A percentile compares a stretch with the other conserved stretches of the same genome.
phyloP scores from a whole-genome alignment of 2,329 filamentous ascomycete species.

The Trichoderma sp. region DNA sequence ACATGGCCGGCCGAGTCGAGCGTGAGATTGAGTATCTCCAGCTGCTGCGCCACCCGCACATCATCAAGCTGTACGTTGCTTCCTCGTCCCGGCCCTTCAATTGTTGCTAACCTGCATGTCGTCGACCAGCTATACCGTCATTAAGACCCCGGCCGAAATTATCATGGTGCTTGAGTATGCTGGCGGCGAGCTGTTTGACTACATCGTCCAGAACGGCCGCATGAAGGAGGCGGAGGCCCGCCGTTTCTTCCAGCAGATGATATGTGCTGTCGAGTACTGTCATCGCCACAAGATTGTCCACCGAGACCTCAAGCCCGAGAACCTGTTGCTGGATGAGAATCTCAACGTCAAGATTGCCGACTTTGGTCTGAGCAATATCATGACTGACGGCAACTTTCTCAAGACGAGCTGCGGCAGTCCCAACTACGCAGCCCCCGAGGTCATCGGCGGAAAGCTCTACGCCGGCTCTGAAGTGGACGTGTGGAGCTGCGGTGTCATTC shows the following conservation, averaged over 20 bases:
- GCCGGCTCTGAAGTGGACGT: conserved; percentile 97
- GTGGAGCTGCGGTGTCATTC: conserved; percentile 93
- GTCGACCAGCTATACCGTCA: conserved; percentile 76
- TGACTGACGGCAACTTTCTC: conserved; percentile 98
- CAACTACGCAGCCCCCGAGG: conserved; percentile 96
- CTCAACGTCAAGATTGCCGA: conserved; percentile 99
- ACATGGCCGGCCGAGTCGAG: conserved; percentile 97
- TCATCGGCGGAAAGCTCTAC: conserved; percentile 96
- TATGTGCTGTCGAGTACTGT: conserved; percentile 98
- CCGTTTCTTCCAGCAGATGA: conserved; percentile 98
- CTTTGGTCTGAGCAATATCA: conserved; percentile 98
- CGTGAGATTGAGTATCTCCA: conserved; percentile 98
- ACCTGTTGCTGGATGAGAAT: conserved; percentile 87
- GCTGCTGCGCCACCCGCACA: conserved; percentile 91
- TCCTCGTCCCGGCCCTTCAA: neutral
- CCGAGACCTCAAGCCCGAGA: conserved; percentile 95
- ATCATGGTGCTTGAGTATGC: conserved; percentile 99
- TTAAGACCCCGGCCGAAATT: conserved; percentile 90
- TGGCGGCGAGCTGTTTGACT: conserved; percentile 94
- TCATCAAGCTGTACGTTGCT: conserved; percentile 83
- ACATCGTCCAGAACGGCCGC: conserved; percentile 90
- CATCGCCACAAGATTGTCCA: conserved; percentile 99
- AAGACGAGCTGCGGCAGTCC: conserved; percentile 98
- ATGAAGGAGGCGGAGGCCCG: conserved; percentile 91
- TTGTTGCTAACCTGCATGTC: neutral